Conservation (phyloP, 2,329 filamentous ascomycete genomes). For the Aspergillus aculeatus region DNA sequence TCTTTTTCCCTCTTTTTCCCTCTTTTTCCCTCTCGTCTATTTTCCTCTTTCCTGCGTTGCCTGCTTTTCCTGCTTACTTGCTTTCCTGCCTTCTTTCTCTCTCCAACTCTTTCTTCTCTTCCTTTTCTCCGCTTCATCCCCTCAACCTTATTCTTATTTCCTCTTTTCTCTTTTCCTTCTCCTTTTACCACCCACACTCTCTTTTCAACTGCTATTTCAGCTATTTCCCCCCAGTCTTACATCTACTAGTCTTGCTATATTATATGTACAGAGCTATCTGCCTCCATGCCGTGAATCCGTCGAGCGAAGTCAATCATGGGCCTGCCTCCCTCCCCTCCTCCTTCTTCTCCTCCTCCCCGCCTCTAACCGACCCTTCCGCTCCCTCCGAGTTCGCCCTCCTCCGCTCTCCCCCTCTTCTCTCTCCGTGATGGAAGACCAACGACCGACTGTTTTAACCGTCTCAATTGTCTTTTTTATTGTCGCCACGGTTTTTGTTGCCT, state of each 20-base stretch:
- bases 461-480: constrained; percentile 56
- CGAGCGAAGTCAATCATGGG: background rate
- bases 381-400: constrained; percentile 4
- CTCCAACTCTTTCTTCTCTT: background rate
- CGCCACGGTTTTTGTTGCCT: constrained; percentile 70
- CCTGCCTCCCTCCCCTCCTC: background rate
- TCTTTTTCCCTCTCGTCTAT: constrained; percentile 8
- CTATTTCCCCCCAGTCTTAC: background rate
- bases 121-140: background rate
- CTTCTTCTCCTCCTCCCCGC: background rate
- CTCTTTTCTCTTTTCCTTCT: background rate
- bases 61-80: background rate
- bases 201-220: background rate
- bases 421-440: constrained; percentile 35
- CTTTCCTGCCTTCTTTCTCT: background rate
- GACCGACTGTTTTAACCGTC: constrained; percentile 41
- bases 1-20: too few species aligned
- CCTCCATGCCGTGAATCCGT: background rate
- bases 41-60: constrained; percentile 2
- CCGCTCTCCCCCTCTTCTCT: constrained; percentile 2
- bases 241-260: background rate
- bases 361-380: background rate
- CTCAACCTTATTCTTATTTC: background rate
- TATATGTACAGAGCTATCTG: background rate
- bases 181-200: background rate